Evolutionary conservation across 2,329 filamentous ascomycete genomes (phyloP).

Genomic region (Colletotrichum destructivum): DNA sequence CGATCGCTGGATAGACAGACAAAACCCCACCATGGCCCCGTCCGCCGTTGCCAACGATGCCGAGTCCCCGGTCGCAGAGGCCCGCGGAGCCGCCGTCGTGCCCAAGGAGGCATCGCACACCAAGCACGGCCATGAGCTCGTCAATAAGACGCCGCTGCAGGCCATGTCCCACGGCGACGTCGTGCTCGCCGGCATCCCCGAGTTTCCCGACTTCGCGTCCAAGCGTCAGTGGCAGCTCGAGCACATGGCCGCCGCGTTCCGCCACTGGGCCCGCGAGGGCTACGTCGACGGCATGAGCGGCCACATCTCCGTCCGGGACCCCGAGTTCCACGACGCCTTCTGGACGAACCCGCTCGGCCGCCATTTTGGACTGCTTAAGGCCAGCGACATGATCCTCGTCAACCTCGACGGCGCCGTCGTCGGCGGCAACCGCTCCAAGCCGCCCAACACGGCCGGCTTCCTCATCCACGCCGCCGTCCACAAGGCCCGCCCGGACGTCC

Average conservation of each 20-base stretch:
- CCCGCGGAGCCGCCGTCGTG: conserved; percentile 23
- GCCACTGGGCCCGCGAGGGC: conserved; percentile 75
- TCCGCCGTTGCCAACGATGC: conserved; percentile 47
- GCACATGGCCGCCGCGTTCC: conserved; percentile 78
- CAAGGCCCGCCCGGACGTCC: conserved; percentile 74
- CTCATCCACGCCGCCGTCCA: conserved; percentile 78
- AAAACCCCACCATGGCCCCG: conserved; percentile 48
- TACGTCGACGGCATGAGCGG: conserved; percentile 79
- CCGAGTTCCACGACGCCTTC: conserved; percentile 71
- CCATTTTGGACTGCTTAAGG: conserved; percentile 77
- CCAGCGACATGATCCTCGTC: conserved; percentile 78
- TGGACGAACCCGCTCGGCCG: conserved; percentile 79
- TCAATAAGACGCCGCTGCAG: conserved; percentile 51
- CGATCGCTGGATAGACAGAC: neutral
- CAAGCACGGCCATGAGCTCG: conserved; percentile 43
- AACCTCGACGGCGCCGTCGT: conserved; percentile 73
- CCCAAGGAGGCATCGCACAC: conserved; percentile 43
- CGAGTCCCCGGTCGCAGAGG: conserved; percentile 39
- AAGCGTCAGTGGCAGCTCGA: conserved; percentile 69
- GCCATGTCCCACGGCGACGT: conserved; percentile 55
- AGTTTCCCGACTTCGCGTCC: conserved; percentile 49
- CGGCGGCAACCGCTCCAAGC: conserved; percentile 71
- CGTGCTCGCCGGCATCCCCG: conserved; percentile 51
- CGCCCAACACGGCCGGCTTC: conserved; percentile 79
- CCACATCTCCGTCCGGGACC: conserved; percentile 77